These are phyloP conservation scores for Fomitopsis betulina DNA, from an alignment of 1,284 basidiomycete genomes.

Conservation along the genomic window DNA sequence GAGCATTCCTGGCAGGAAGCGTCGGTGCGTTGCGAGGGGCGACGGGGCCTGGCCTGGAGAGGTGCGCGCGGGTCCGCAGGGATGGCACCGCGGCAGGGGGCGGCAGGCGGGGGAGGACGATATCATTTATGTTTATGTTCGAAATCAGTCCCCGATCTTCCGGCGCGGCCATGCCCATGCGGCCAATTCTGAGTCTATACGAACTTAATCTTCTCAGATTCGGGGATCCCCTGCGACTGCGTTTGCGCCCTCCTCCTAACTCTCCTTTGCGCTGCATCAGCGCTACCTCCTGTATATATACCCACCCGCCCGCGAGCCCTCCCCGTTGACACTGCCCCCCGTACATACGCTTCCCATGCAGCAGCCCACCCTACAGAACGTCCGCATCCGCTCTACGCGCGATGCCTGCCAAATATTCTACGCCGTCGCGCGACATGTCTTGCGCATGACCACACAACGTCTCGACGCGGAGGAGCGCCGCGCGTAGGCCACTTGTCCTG, in stretches of 20 bases:
- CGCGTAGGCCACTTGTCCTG: slow-evolving; percentile 13
- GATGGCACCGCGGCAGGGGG: slow-evolving; percentile 4
- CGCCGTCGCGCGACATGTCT: slow-evolving; percentile 59
- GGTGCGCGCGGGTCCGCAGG: neutral
- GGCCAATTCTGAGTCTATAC: slow-evolving; percentile 19
- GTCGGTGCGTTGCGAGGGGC: neutral
- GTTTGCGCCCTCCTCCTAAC: slow-evolving; percentile 17
- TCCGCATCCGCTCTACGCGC: slow-evolving; percentile 70
- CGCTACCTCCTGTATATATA: slow-evolving; percentile 15
- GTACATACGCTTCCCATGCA: slow-evolving; percentile 34
- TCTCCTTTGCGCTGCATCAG: slow-evolving; percentile 14
- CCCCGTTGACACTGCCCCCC: slow-evolving; percentile 12
- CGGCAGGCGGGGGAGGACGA: neutral
- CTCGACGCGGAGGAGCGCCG: slow-evolving; percentile 68
- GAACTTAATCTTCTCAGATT: slow-evolving; percentile 32
- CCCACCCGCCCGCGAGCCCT: slow-evolving; percentile 14
- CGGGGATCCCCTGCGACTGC: slow-evolving; percentile 28
- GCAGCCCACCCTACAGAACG: slow-evolving; percentile 66
- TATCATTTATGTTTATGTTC: slow-evolving; percentile 6
- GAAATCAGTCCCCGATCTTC: slow-evolving; percentile 21
- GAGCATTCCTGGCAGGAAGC: neutral
- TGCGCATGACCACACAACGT: slow-evolving; percentile 73
- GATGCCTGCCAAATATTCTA: slow-evolving; percentile 78
- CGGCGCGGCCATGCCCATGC: slow-evolving; percentile 19
- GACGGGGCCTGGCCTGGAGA: neutral